Base-by-base conservation (phyloP, 2,329 filamentous ascomycete genomes). In the Fusarium oligoseptatum region DNA sequence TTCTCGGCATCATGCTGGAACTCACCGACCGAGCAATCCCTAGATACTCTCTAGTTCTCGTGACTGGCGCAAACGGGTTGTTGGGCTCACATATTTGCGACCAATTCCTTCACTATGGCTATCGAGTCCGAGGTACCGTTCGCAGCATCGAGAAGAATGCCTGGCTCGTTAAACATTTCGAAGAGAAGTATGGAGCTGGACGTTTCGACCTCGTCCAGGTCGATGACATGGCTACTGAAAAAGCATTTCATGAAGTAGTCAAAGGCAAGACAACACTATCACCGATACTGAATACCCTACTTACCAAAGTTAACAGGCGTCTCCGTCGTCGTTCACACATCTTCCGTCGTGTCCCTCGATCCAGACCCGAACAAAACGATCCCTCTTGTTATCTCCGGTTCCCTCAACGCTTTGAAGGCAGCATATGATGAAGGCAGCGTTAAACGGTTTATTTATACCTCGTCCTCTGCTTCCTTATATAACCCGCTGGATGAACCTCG, bases 61-160 rank as follows among this genome's bases (percentile, higher is more conserved):
- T 86, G 15, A 86, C 84, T 0, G 85, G 84, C 2, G 79, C 72
- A 37, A 86, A 83, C 61, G 84, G 85, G 17, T 82, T 81, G 68
- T 78, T 87, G 29, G 85, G 75, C 29, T 82, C 82, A 1, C 81
- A 86, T 37, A 77, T 84, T 11, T 81, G 79, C 8, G 78, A 83
- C 58, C 78, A 84, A 57, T 67, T 85, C 10, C 79, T 86, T 4
- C 45, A 70, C 1, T 68, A 75, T 2, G 84, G 85, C 15, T 86
- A 84, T 71, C 79, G 78, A 11, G 85, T 87, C 15, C 82, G 84
- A 20, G 85, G 85, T 2, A 85, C 84, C 1, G 82, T 83, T 20
- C 83, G 85, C 9, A 72, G 78, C 66, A 34, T 70, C 0, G 70
- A 76, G 14, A 84, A 82, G 68, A 78, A 76, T 57, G 66, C 75